Evolutionary conservation across 164 flowering plant species (phyloP), one percentile per base, ranked within the genome.

Genomic region (Magnolia sinica): DNA sequence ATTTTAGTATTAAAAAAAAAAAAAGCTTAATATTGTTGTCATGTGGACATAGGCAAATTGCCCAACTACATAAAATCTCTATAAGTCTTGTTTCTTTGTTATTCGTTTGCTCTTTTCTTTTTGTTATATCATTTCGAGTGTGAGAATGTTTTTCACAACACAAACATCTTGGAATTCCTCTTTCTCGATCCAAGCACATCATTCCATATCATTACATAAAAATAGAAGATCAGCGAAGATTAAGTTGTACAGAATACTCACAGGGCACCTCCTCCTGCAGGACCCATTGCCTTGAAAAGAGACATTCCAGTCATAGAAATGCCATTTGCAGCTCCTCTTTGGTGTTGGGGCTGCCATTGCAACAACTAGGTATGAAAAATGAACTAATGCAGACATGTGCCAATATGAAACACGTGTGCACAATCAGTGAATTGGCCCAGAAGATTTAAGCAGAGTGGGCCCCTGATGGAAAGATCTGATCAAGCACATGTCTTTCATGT

Each of bases 181-280:
- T 3, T 37, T 37, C 45, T 37, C 45, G 5, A n/a, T n/a, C n/a
- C n/a, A n/a, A 37, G 45, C 3, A 37, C 45, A 37, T 37, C 45
- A 37, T 37, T 37, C 11, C 24, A 23, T 23, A 8, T 22, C 16
- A 23, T 24, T 65, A 13, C 50, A 5, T 31, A 31, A 68, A 31
- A 24, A 31, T 11, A 74, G 19, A 63, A n/a, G 10, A 31, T 37
- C 9, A 73, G 27, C 1, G 4, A 51, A 55, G 24, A 24, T 29
- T 8, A 7, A n/a, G 68, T n/a, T 31, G 16, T 18, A 9, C 14
- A 24, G 31, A 20, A 70, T 19, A 81, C 89, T 82, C 63, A 89
- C 90, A 88, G 37, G 16, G 85, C 67, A 78, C 91, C 93, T 11
- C 88, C 91, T 10, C 78, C 87, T 45, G 89, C 89, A 70, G 93